phyloP scores from a whole-genome alignment of 2,329 filamentous ascomycete genomes.

The Calcarisporium arbuscula region DNA sequence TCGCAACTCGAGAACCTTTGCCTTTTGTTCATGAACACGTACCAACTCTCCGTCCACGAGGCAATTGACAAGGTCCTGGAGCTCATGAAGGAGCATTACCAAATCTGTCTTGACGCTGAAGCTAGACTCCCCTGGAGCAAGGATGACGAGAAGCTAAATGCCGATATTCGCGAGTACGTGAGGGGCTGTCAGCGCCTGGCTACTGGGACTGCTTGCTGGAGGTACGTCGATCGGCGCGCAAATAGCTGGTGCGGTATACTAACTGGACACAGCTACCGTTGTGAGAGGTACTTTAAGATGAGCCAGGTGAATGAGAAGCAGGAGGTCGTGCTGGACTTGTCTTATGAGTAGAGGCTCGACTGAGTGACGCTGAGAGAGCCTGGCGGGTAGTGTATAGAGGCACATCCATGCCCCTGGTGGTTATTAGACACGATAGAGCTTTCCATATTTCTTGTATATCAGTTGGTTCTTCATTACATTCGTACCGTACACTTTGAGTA shows the following conservation, averaged over 20 bases:
- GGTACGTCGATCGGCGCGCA: neutral
- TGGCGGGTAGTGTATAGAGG: too few species aligned
- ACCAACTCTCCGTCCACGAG: neutral
- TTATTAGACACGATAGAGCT: too few species aligned
- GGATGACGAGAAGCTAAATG: constrained; percentile 3
- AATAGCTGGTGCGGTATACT: neutral
- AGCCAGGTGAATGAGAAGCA: constrained; percentile 10
- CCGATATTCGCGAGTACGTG: constrained; percentile 2
- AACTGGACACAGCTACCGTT: constrained; percentile 3
- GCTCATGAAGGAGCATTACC: constrained; percentile 2
- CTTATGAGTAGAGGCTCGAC: too few species aligned
- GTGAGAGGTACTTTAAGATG: constrained; percentile 7
- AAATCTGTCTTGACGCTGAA: constrained; percentile 1
- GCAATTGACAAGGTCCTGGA: neutral
- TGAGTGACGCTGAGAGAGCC: too few species aligned
- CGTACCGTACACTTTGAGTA: too few species aligned
- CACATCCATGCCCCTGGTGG: too few species aligned
- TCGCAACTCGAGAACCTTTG: constrained; percentile 1
- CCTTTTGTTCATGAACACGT: neutral
- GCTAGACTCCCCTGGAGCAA: constrained; percentile 6
- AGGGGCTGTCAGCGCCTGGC: constrained; percentile 1
- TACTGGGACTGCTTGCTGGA: constrained; percentile 5
- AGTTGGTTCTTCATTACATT: too few species aligned
- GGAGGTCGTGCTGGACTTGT: constrained; percentile 11
- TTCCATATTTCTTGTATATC: too few species aligned